Conservation (phyloP, 1,284 basidiomycete genomes). For the Ganoderma lucidum region DNA sequence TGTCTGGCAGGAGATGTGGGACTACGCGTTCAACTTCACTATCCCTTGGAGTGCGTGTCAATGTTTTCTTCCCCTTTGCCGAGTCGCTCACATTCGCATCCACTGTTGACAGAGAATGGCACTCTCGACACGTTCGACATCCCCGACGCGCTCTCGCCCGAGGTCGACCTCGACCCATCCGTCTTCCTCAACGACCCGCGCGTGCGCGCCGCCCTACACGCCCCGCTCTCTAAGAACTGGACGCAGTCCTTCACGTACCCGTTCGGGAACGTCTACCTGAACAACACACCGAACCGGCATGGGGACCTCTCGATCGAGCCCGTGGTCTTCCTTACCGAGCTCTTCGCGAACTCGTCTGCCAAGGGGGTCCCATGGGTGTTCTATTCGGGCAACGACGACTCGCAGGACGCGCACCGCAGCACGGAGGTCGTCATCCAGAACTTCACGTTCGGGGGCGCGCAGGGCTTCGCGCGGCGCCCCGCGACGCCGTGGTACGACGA, state of each 20-base stretch:
- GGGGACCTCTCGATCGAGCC: slow-evolving; percentile 54
- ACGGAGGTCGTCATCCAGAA: slow-evolving; percentile 61
- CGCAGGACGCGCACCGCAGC: slow-evolving; percentile 36
- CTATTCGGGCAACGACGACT: slow-evolving; percentile 43
- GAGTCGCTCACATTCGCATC: neutral
- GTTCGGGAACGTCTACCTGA: slow-evolving; percentile 48
- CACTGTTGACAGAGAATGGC: slow-evolving; percentile 20
- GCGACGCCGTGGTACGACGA: slow-evolving; percentile 59
- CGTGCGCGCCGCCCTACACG: slow-evolving; percentile 65
- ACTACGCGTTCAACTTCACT: slow-evolving; percentile 47
- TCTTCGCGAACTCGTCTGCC: slow-evolving; percentile 38
- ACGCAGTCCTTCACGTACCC: slow-evolving; percentile 52
- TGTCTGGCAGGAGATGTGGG: slow-evolving; percentile 42
- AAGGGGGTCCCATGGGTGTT: slow-evolving; percentile 38
- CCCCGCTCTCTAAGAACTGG: slow-evolving; percentile 69
- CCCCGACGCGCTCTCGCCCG: slow-evolving; percentile 60
- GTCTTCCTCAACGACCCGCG: slow-evolving; percentile 64
- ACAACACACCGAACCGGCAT: slow-evolving; percentile 34
- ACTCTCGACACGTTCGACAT: slow-evolving; percentile 53
- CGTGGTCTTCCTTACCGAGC: slow-evolving; percentile 39
- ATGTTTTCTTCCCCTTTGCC: neutral
- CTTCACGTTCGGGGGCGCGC: slow-evolving; percentile 62
- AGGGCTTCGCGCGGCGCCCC: slow-evolving; percentile 69
- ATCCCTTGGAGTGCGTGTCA: slow-evolving; percentile 68
- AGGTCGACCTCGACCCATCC: slow-evolving; percentile 51